Evolutionary conservation across 1,139 yeast species (phyloP).

Genomic region (Taphrina wiesneri): DNA sequence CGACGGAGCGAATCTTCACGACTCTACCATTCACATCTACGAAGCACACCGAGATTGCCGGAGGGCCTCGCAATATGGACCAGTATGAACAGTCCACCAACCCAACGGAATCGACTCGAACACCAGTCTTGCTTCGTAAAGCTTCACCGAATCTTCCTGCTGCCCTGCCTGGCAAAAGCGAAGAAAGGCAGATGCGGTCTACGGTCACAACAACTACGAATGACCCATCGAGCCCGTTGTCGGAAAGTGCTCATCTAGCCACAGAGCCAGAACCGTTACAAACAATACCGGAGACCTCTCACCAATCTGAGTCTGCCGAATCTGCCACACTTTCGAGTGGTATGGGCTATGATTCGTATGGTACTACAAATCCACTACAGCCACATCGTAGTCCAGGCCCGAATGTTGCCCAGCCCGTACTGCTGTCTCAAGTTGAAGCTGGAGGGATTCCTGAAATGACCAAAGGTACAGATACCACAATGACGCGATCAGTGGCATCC

Average conservation of each 20-base stretch:
- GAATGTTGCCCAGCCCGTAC: too few species aligned
- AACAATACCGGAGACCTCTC: background rate
- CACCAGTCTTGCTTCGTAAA: slow-evolving; percentile 12
- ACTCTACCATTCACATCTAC: background rate
- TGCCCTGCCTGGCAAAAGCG: background rate
- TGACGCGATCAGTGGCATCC: background rate
- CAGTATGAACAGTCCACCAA: slow-evolving; percentile 1
- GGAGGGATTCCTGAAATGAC: background rate
- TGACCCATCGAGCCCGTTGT: background rate
- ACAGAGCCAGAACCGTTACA: background rate
- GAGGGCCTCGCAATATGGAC: background rate
- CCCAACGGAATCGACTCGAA: background rate
- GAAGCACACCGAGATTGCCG: background rate
- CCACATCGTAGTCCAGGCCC: too few species aligned
- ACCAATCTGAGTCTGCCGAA: too few species aligned
- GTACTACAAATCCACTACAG: too few species aligned
- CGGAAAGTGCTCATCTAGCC: background rate
- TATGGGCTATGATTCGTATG: too few species aligned
- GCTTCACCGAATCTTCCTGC: slow-evolving; percentile 3
- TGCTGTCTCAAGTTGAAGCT: background rate
- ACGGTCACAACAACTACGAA: background rate
- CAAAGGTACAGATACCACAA: background rate
- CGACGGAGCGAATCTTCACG: background rate
- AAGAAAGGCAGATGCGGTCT: background rate
- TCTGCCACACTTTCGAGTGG: too few species aligned